Evolutionary conservation across 257 asterid species (phyloP).

Genomic region (Przewalskia tangutica): DNA sequence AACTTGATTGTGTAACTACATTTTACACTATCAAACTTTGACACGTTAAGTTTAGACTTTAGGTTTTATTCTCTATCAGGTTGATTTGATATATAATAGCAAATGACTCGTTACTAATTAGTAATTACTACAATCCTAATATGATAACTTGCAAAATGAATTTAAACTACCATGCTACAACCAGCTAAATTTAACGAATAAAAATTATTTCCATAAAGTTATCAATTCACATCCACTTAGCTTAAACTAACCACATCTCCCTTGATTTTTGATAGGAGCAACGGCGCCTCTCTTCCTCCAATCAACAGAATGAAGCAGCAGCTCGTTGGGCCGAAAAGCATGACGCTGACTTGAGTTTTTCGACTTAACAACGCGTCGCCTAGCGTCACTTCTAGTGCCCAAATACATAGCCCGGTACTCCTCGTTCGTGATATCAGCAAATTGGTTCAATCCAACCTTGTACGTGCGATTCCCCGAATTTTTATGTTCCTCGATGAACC

Average conservation of each 20-base stretch:
- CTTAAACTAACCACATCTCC: conserved; percentile 40
- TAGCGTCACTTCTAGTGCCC: conserved; percentile 53
- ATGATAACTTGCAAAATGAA: neutral
- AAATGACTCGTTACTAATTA: too few relatives aligned
- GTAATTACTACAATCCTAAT: too few relatives aligned
- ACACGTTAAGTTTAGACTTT: too few relatives aligned
- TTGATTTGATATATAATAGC: too few relatives aligned
- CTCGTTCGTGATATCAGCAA: conserved; percentile 59
- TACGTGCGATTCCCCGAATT: conserved; percentile 44
- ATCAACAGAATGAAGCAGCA: conserved; percentile 57
- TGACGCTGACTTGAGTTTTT: conserved; percentile 38
- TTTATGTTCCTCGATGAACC: conserved; percentile 49
- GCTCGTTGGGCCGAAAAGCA: conserved; percentile 23
- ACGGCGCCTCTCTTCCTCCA: conserved; percentile 72
- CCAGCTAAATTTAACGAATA: neutral
- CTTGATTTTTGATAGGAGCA: conserved; percentile 56
- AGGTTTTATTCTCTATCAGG: too few relatives aligned
- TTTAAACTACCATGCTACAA: too few relatives aligned
- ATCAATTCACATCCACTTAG: neutral
- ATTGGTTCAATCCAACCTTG: conserved; percentile 55
- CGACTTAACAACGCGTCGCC: conserved; percentile 47
- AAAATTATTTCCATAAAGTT: too few relatives aligned
- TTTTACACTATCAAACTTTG: too few relatives aligned
- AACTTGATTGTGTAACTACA: too few relatives aligned
- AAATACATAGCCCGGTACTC: conserved; percentile 52